A percentile compares a stretch with the other conserved stretches of the same genome.
Conservation (phyloP, 768 basidiomycete genomes). For the Psilocybe cubensis region DNA sequence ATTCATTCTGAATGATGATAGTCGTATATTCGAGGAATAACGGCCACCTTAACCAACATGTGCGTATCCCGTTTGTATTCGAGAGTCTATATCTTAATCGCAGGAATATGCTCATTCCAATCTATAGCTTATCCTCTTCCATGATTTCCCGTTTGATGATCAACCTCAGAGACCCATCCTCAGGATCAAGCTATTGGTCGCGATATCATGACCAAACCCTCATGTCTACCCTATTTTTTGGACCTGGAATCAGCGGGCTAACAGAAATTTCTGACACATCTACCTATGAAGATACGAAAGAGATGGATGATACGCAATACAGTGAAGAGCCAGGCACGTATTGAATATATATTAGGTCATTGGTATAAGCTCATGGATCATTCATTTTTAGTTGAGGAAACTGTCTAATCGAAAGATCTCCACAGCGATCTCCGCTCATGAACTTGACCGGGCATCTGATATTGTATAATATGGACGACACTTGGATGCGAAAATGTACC, state of each 20-base stretch:
- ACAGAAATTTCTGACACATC: neutral
- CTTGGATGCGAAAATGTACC: neutral
- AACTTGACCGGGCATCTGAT: no score
- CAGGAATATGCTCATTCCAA: neutral
- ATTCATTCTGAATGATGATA: neutral
- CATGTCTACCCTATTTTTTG: neutral
- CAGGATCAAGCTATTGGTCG: neutral
- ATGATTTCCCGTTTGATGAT: constrained; percentile 5
- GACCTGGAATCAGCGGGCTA: neutral
- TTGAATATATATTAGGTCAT: no score
- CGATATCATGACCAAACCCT: neutral
- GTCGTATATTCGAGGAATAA: neutral
- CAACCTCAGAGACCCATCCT: neutral
- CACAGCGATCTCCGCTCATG: no score
- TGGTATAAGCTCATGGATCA: no score
- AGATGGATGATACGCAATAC: no score
- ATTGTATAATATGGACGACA: no score
- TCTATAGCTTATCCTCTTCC: neutral
- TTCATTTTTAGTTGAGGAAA: no score
- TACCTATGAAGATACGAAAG: neutral
- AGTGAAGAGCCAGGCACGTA: no score
- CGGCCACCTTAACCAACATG: constrained; percentile 1
- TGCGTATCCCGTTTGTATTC: neutral
- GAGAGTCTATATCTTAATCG: no score
- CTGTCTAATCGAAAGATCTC: no score